Evolutionary conservation across 805 yeast genomes (phyloP).

Genomic region (Kazachstania kunashirensis): DNA sequence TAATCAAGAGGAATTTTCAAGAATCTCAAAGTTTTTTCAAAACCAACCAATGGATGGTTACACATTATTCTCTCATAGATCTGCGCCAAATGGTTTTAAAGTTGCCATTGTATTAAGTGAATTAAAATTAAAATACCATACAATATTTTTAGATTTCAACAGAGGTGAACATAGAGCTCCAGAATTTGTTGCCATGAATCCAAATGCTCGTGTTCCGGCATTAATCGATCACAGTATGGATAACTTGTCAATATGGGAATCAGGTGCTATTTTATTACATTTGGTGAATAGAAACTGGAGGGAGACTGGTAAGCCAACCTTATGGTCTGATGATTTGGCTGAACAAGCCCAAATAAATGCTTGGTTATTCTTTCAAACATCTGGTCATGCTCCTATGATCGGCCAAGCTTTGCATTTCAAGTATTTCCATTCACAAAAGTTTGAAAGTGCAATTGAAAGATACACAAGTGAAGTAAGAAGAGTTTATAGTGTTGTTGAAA

Average conservation of each 20-base stretch:
- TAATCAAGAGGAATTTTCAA: slow-evolving; percentile 31
- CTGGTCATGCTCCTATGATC: slow-evolving; percentile 96
- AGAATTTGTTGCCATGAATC: slow-evolving; percentile 85
- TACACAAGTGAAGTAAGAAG: slow-evolving; percentile 87
- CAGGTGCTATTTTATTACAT: slow-evolving; percentile 83
- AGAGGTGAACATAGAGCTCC: slow-evolving; percentile 89
- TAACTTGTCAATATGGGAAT: slow-evolving; percentile 84
- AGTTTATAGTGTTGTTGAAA: slow-evolving; percentile 87
- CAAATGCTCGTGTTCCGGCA: slow-evolving; percentile 93
- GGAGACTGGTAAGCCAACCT: slow-evolving; percentile 55
- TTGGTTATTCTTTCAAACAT: slow-evolving; percentile 91
- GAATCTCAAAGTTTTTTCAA: slow-evolving; percentile 63
- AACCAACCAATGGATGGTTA: slow-evolving; percentile 75
- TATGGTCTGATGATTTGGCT: slow-evolving; percentile 64
- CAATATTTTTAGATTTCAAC: slow-evolving; percentile 78
- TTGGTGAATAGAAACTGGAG: slow-evolving; percentile 58
- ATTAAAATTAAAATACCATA: slow-evolving; percentile 65
- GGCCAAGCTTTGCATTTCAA: slow-evolving; percentile 94
- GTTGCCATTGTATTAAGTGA: slow-evolving; percentile 86
- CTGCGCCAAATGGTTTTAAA: slow-evolving; percentile 94
- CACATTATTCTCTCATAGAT: slow-evolving; percentile 72
- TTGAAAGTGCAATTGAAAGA: slow-evolving; percentile 82
- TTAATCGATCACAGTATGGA: slow-evolving; percentile 78
- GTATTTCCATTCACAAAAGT: slow-evolving; percentile 77
- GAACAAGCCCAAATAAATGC: slow-evolving; percentile 79